phyloP scores from a whole-genome alignment of 2,329 filamentous ascomycete species.

The Cadophora luteo-olivacea region DNA sequence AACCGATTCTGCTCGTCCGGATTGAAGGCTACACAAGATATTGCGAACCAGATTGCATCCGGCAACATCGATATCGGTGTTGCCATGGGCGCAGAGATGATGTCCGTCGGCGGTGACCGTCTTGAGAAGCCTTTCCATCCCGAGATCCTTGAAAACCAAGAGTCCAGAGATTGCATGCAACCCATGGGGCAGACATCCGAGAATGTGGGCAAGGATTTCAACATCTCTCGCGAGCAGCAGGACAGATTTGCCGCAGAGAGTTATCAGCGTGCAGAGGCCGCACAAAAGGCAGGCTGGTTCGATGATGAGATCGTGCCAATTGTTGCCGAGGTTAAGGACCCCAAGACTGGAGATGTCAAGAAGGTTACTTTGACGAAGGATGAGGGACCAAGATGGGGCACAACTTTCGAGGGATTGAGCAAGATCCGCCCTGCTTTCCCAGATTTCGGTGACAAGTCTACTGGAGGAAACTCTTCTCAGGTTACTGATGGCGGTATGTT shows the following conservation, averaged over 20 bases:
- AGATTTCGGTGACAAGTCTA: constrained; percentile 84
- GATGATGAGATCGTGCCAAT: constrained; percentile 95
- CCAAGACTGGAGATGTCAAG: constrained; percentile 79
- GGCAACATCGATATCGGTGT: constrained; percentile 88
- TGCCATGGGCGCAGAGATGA: constrained; percentile 87
- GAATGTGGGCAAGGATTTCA: constrained; percentile 92
- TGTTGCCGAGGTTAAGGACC: constrained; percentile 79
- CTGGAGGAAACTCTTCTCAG: constrained; percentile 93
- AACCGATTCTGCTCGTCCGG: constrained; percentile 99
- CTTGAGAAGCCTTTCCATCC: constrained; percentile 78
- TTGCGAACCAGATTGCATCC: constrained; percentile 82
- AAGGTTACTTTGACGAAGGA: constrained; percentile 82
- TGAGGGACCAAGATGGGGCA: constrained; percentile 90
- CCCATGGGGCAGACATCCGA: constrained; percentile 99
- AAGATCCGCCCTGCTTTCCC: constrained; percentile 94
- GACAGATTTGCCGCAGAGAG: constrained; percentile 88
- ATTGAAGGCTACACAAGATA: constrained; percentile 93
- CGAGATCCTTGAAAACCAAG: constrained; percentile 75
- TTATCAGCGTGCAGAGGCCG: constrained; percentile 84
- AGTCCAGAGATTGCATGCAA: constrained; percentile 85
- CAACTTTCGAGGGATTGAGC: constrained; percentile 78
- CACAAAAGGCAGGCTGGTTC: constrained; percentile 90
- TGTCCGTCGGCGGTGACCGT: constrained; percentile 76
- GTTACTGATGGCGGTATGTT: constrained; percentile 84
- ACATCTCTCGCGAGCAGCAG: constrained; percentile 79